Evolutionary conservation across 1,284 basidiomycete species (phyloP), one percentile per base, ranked within the genome.

Genomic region (Mycena citricolor): DNA sequence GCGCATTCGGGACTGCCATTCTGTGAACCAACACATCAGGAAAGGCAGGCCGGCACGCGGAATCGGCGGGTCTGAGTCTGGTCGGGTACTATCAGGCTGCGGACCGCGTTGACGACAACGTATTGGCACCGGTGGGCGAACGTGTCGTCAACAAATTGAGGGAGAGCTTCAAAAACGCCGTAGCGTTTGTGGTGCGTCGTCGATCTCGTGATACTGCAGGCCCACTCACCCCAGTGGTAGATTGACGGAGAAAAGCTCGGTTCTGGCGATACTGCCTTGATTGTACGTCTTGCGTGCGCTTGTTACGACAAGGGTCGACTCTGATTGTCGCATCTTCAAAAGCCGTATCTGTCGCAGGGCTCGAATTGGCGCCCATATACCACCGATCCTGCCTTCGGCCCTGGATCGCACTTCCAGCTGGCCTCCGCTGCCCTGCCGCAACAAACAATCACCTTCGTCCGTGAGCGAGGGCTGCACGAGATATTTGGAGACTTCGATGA

Each of bases 401-500:
- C 66, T 17, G 69, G 66, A 8, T 76, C 76, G 3, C 54, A 49
- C 16, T 75, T 80, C 55, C 67, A 68, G 39, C 57, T 86, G 23
- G 60, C 61, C 3, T 67, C 71, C 4, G 52, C 67, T 1, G 63
- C 68, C 14, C 56, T 73, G 4, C 76, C 80, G 1, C 51, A 58
- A 4, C 70, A 65, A 16, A 76, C 80, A 0, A 58, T 76, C 6
- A 54, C 61, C 8, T 64, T 78, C 0, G 76, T 83, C 13, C 68
- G 66, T 22, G 70, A 79, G 36, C 57, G 66, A 29, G 66, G 65
- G 24, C 58, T 71, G 42, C 77, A 81, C 42, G 61, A 71, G 46
- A 69, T 71, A 32, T 79, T 89, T 41, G 81, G 79, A 5, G 86
- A 89, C 59, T 89, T 87, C 51, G 86, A 89, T 50, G 86, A 87